Percentiles rank a stretch among this genome's conserved stretches.
Evolutionary conservation across 352 stramenopile species (phyloP).

Genomic region (Phytophthora boehmeriae): DNA sequence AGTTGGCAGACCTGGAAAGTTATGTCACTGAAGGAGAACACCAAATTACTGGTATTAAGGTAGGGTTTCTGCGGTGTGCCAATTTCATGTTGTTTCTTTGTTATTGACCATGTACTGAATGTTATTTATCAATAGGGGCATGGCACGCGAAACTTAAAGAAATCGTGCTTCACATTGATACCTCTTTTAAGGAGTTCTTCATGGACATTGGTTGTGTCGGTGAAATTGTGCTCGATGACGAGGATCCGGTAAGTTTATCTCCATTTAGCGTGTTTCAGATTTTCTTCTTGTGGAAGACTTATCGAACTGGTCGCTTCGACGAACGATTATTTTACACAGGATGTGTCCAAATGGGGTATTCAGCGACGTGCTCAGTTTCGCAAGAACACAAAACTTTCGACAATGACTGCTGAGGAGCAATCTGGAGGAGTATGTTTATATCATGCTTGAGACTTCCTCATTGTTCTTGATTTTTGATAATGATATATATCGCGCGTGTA

Average conservation of each 20-base stretch:
- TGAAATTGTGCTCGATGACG: slow-evolving; percentile 80
- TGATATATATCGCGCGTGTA: slow-evolving; percentile 24
- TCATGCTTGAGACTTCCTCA: slow-evolving; percentile 1
- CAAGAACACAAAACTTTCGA: slow-evolving; percentile 82
- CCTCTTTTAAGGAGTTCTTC: slow-evolving; percentile 87
- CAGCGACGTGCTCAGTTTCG: slow-evolving; percentile 86
- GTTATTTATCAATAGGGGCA: slow-evolving; percentile 39
- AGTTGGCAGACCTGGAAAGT: slow-evolving; percentile 62
- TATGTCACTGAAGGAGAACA: slow-evolving; percentile 70
- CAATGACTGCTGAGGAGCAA: slow-evolving; percentile 88
- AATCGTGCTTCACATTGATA: slow-evolving; percentile 81
- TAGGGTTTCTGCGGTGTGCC: slow-evolving; percentile 13
- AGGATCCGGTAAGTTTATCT: slow-evolving; percentile 51
- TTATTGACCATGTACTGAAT: background rate
- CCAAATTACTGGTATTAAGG: slow-evolving; percentile 79
- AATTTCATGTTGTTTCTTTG: background rate
- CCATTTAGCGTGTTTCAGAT: background rate
- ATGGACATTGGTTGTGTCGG: slow-evolving; percentile 86
- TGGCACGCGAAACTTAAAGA: slow-evolving; percentile 75
- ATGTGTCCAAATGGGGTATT: slow-evolving; percentile 90
- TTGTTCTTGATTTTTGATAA: slow-evolving; percentile 4
- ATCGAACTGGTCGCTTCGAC: background rate
- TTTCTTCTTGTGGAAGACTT: background rate
- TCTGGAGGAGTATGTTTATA: slow-evolving; percentile 76
- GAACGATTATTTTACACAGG: slow-evolving; percentile 35